Percentiles rank a stretch among this genome's conserved stretches.
These are phyloP conservation scores for Scheffersomyces ergatensis DNA, from an alignment of 805 yeast genomes.

Conservation along the genomic window DNA sequence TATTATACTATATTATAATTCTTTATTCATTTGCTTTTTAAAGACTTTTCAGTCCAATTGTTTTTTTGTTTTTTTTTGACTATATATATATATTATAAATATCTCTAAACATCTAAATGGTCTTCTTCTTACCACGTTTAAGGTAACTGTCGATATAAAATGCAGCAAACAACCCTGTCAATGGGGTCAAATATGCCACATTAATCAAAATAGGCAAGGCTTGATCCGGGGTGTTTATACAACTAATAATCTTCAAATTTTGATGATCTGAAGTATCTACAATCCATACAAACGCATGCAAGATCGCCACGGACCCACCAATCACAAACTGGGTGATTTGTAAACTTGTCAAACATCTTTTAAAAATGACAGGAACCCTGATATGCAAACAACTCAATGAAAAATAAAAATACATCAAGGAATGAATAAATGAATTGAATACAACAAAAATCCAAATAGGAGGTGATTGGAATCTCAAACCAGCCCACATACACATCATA, in stretches of 20 bases:
- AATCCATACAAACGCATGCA: constrained; percentile 61
- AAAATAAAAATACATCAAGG: constrained; percentile 72
- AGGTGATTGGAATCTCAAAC: constrained; percentile 64
- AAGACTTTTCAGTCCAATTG: too few species aligned
- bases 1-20: too few species aligned
- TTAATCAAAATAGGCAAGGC: constrained; percentile 62
- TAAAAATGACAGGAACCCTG: constrained; percentile 54
- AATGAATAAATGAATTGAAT: constrained; percentile 75
- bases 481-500: constrained; percentile 80
- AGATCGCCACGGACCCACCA: constrained; percentile 67
- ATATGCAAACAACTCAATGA: constrained; percentile 58
- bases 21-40: too few species aligned
- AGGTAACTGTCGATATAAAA: constrained; percentile 62
- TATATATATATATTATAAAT: too few species aligned
- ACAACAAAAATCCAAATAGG: constrained; percentile 81
- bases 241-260: constrained; percentile 29
- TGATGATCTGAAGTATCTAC: constrained; percentile 44
- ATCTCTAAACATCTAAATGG: too few species aligned
- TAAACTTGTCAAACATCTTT: constrained; percentile 59
- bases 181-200: constrained; percentile 63
- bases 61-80: too few species aligned
- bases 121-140: constrained; percentile 18
- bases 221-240: constrained; percentile 58
- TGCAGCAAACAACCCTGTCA: constrained; percentile 62
- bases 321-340: constrained; percentile 68